A percentile compares a stretch with the other conserved stretches of the same genome.
Conservation (phyloP, 176 grass and related monocot species). For the Bothriochloa decipiens region DNA sequence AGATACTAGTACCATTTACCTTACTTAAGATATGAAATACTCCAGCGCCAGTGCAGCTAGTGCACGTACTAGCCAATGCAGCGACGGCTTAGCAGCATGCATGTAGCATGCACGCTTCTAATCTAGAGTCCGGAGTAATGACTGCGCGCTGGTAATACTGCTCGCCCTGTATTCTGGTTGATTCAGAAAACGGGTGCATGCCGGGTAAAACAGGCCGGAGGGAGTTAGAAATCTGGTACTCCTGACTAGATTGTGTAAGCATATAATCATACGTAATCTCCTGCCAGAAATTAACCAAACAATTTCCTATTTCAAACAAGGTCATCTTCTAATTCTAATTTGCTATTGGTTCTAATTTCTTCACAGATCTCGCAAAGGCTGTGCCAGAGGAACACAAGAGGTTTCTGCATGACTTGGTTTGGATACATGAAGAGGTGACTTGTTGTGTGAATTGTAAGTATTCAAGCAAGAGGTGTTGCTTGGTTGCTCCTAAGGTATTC, state of each 20-base stretch:
- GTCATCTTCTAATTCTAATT: slow-evolving; percentile 11
- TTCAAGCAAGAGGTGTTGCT: not conserved
- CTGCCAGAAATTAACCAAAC: too few relatives aligned
- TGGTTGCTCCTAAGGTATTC: not conserved
- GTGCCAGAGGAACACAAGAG: slow-evolving; percentile 82
- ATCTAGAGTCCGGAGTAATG: too few relatives aligned
- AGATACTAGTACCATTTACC: not conserved
- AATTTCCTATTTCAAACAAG: not conserved
- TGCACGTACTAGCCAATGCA: too few relatives aligned
- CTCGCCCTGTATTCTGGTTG: too few relatives aligned
- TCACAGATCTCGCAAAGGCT: slow-evolving; percentile 68
- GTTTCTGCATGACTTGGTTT: slow-evolving; percentile 81
- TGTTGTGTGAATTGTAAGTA: not conserved
- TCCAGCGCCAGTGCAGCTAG: too few relatives aligned
- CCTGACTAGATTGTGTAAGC: not conserved
- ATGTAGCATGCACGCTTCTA: too few relatives aligned
- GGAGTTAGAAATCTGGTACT: not conserved
- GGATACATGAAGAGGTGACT: slow-evolving; percentile 88
- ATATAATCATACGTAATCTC: not conserved
- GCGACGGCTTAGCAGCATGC: too few relatives aligned
- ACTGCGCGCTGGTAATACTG: too few relatives aligned
- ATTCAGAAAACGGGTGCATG: too few relatives aligned
- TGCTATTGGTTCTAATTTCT: slow-evolving; percentile 2
- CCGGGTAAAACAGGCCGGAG: too few relatives aligned
- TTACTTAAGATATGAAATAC: not conserved